These are phyloP conservation scores for Leavenworthia alabamica DNA, from an alignment of 345 rosid species.

Conservation along the genomic window DNA sequence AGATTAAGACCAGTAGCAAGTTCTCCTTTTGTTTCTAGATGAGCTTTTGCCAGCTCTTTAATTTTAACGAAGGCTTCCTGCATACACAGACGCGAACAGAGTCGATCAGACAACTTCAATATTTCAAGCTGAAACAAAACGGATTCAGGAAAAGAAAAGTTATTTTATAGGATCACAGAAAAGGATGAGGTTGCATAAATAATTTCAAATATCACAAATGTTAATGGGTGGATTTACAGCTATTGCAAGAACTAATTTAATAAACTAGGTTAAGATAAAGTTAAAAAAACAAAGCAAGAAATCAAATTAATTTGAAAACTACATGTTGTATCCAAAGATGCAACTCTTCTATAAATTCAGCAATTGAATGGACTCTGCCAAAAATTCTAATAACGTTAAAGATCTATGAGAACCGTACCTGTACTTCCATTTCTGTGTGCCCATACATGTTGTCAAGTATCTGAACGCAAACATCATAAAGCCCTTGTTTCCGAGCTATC, in stretches of 20 bases:
- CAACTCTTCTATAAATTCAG: slow-evolving; percentile 6
- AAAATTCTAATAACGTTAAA: slow-evolving; percentile 10
- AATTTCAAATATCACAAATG: not conserved
- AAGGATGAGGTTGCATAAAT: not conserved
- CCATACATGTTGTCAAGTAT: slow-evolving; percentile 49
- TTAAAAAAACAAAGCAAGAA: not conserved
- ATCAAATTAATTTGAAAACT: not conserved
- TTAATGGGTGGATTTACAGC: not conserved
- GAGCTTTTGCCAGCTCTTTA: slow-evolving; percentile 92
- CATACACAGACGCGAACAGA: slow-evolving; percentile 19
- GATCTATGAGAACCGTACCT: slow-evolving; percentile 44
- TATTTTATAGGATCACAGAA: not conserved
- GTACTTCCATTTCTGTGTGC: slow-evolving; percentile 95
- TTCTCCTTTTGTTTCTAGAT: slow-evolving; percentile 80
- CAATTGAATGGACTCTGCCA: not conserved
- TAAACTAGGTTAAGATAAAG: not conserved
- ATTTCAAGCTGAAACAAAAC: not conserved
- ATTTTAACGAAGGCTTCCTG: slow-evolving; percentile 98
- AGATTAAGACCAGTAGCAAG: slow-evolving; percentile 74
- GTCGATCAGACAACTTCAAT: slow-evolving; percentile 3
- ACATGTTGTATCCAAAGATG: slow-evolving; percentile 1
- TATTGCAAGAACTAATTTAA: not conserved
- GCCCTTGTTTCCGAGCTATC: slow-evolving; percentile 93
- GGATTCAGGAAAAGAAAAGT: not conserved
- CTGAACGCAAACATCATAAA: slow-evolving; percentile 77